A percentile compares a stretch with the other conserved stretches of the same genome.
phyloP scores from a whole-genome alignment of 306 rosid genomes.

The Vicia sativa region DNA sequence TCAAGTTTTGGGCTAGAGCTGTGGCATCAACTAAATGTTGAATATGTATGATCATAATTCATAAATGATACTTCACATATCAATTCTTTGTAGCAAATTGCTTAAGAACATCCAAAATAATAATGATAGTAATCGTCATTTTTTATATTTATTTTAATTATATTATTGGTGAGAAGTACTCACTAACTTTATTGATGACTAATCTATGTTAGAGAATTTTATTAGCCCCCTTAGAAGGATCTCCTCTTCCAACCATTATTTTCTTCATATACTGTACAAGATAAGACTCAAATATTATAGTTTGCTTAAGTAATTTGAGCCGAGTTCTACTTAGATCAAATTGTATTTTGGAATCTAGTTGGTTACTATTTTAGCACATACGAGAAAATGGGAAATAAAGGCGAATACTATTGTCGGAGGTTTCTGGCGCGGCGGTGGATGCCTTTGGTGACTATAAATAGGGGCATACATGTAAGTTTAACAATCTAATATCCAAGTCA shows the following conservation, averaged over 20 bases:
- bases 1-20: conserved; percentile 92
- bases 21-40: conserved; percentile 78
- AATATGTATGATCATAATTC: conserved; percentile 22
- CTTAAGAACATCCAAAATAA: background rate
- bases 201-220: background rate
- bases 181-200: background rate
- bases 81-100: conserved; percentile 34
- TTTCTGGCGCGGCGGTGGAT: no score
- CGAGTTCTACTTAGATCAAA: no score
- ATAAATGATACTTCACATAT: conserved; percentile 21
- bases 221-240: background rate
- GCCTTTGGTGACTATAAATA: no score
- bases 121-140: background rate
- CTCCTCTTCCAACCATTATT: background rate
- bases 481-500: no score
- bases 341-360: no score
- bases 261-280: background rate
- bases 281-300: no score
- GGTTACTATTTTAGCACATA: no score
- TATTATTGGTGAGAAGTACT: background rate
- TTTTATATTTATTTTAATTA: conserved; percentile 16
- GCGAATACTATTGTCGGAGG: no score
- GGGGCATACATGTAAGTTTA: no score
- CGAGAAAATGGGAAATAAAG: no score
- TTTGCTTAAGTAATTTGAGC: no score